Base-by-base conservation (phyloP, 768 basidiomycete genomes). In the Suillus luteus region DNA sequence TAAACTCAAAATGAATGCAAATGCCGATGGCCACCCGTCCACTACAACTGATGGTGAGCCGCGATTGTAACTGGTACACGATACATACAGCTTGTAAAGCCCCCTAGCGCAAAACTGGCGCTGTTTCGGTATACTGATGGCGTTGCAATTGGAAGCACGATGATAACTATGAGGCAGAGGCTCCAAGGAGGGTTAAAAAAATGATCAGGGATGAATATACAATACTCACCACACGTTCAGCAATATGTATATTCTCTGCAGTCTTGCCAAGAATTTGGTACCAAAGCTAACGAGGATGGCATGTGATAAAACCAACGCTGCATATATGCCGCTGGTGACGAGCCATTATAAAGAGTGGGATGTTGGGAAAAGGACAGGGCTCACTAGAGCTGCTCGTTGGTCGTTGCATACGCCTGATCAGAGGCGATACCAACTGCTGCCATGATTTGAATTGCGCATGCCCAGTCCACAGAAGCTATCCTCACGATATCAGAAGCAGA, bases 281-380 rank as follows among this genome's bases (percentile, higher is more conserved):
- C 84, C 88, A 14, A 91, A 76, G 67, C 86, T 87, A 66, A 88
- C 90, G 15, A 89, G 71, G 15, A 86, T 64, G 0, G 83, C 89
- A 71, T 92, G 88, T 1, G 81, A 77, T 19, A 88, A 46, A 7
- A 92, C 73, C 51, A 93, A 75, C 10, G 80, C 87, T 43, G 75
- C 79, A 67, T 85, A 92, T 5, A 91, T 80, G 5, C 84, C 88
- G 66, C 90, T 90, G 55, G n/a, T 19, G 31, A 4, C 49, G 37
- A n/a, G n/a, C n/a, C n/a, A n/a, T n/a, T n/a, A n/a, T n/a, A n/a
- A n/a, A n/a, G n/a, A n/a, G n/a, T n/a, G n/a, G n/a, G n/a, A n/a
- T n/a, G n/a, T n/a, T n/a, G n/a, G n/a, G n/a, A n/a, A n/a, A n/a
- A n/a, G 77, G 67, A n/a, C 78, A 74, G 44, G 82, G 76, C 76